Base-by-base conservation (phyloP, 1,284 basidiomycete genomes). In the Ganoderma multipileum region DNA sequence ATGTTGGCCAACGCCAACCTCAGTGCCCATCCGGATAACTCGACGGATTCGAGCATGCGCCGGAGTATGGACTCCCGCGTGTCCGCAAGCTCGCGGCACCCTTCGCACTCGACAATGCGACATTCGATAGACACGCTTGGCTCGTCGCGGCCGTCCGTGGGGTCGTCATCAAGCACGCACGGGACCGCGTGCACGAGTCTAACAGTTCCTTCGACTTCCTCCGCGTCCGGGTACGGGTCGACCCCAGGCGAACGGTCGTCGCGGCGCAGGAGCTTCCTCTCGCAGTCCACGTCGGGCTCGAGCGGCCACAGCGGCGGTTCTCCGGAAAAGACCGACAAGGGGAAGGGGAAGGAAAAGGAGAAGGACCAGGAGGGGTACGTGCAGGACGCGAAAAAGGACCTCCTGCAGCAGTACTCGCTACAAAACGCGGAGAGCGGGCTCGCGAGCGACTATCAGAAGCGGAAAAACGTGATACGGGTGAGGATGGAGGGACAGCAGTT, bases 401-500 rank as follows among this genome's bases (percentile, higher is more conserved):
- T 92, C 44, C 75, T 92, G 41, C 83, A 82, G 39, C 78, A 81
- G 64, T 99, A 98, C 80, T 91, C 95, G 33, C 83, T 99, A 75
- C 96, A 98, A 79, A 81, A 92, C 68, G 95, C 96, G 20, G 97
- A 99, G 83, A 94, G 92, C 69, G 97, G 97, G 28, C 81, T 99
- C 18, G 98, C 96, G 26, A 97, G 95, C 64, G 97, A 99, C 81
- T 99, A 99, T 81, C 72, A 91, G 75, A 99, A 99, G 86, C 86
- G 96, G 71, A 93, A 91, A 82, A 95, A 99, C 80, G 96, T 99
- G 47, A 96, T 99, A n/a, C 87, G 97, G 33, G 89, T 99, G 41
- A 84, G 98, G 67, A 85, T 95, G 74, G 96, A 97, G 79, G 97
- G 97, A 16, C 95, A 99, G 83, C 97, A 99, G 83, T 99, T 99